Percentiles rank a stretch among this genome's conserved stretches.
Conservation (phyloP, 148 eudicot species). For the Gaultheria prostrata region DNA sequence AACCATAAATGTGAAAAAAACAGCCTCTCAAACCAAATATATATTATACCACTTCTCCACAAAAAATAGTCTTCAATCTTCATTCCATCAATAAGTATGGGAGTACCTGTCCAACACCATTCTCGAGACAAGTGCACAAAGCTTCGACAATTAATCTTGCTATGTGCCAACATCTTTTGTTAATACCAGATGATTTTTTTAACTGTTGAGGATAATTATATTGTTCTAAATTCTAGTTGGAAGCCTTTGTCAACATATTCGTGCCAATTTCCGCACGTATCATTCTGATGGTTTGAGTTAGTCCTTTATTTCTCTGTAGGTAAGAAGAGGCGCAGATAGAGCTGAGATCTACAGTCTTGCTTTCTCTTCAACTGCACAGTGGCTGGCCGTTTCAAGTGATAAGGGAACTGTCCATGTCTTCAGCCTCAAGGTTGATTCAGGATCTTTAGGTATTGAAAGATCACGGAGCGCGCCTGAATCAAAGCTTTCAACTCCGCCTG, state of each 20-base stretch:
- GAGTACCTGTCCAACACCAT: neutral
- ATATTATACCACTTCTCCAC: no score
- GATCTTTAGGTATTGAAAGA: conserved; percentile 33
- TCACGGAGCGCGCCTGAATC: conserved; percentile 36
- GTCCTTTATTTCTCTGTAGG: conserved; percentile 31
- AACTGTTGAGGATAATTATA: neutral
- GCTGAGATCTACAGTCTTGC: conserved; percentile 74
- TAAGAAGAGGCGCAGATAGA: conserved; percentile 70
- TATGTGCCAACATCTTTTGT: neutral
- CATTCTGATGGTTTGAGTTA: neutral
- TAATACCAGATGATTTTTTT: neutral
- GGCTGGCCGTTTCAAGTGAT: conserved; percentile 76
- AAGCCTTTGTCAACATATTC: neutral
- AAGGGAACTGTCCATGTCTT: conserved; percentile 78
- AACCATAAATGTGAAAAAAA: no score
- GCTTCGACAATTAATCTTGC: neutral
- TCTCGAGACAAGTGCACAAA: neutral
- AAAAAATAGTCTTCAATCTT: no score
- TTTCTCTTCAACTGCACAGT: conserved; percentile 59
- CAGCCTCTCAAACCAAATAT: no score
- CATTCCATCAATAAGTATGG: neutral
- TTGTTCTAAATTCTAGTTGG: neutral
- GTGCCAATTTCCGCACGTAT: neutral
- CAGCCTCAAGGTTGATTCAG: conserved; percentile 60
- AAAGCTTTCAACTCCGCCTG: conserved; percentile 36